Conservation (phyloP, 2,329 filamentous ascomycete species). For the Tolypocladium sp. region DNA sequence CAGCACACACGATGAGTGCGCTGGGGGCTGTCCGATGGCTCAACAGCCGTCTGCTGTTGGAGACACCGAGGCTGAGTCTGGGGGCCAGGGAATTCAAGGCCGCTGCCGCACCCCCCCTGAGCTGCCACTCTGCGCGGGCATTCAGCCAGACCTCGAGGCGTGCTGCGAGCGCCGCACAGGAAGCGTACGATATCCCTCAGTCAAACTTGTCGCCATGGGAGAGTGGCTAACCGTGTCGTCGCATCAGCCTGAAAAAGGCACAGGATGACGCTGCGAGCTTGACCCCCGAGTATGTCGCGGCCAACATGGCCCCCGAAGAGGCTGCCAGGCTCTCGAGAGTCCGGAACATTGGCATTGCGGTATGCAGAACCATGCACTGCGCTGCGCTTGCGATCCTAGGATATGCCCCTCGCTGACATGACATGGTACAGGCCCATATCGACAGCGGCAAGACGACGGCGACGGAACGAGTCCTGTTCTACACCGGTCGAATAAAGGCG, state of each 20-base stretch:
- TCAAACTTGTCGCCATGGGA: not conserved
- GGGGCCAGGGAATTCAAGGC: constrained; percentile 17
- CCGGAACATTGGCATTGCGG: constrained; percentile 95
- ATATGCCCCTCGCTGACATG: not conserved
- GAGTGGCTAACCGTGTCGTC: constrained; percentile 6
- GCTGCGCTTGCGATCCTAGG: not conserved
- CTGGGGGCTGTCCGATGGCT: constrained; percentile 30
- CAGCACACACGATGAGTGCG: constrained; percentile 26
- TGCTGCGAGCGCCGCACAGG: constrained; percentile 26
- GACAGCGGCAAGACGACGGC: constrained; percentile 97
- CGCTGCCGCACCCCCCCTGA: constrained; percentile 11
- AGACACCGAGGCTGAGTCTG: constrained; percentile 16
- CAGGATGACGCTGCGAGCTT: constrained; percentile 43
- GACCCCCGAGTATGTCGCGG: constrained; percentile 55
- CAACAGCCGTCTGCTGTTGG: constrained; percentile 26
- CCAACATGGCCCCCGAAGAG: constrained; percentile 75
- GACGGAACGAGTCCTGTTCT: constrained; percentile 94
- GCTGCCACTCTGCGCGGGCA: constrained; percentile 15
- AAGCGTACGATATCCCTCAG: constrained; percentile 24
- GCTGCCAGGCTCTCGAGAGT: constrained; percentile 69
- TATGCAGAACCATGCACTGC: constrained; percentile 31
- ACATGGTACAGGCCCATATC: constrained; percentile 67
- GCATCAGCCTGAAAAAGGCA: constrained; percentile 36
- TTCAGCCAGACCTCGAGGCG: constrained; percentile 23
- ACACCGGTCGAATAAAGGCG: constrained; percentile 90